These are phyloP conservation scores for Globisporangium okanoganense DNA, from an alignment of 352 stramenopile genomes.

Conservation along the genomic window DNA sequence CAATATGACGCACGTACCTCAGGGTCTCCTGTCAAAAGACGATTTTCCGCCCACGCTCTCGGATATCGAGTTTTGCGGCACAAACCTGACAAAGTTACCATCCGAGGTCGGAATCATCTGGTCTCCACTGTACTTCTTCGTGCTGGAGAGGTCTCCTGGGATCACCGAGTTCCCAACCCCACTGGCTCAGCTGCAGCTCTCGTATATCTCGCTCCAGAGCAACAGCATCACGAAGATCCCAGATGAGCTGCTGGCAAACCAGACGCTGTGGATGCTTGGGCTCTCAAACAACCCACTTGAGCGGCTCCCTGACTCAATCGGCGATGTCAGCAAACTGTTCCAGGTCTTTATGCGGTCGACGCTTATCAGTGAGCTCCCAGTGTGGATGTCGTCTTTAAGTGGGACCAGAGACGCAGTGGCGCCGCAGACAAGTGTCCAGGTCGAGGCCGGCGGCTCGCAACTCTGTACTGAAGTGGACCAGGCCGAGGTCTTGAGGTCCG, in stretches of 20 bases:
- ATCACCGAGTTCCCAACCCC: not conserved
- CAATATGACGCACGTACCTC: slow-evolving; percentile 28
- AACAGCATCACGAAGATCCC: slow-evolving; percentile 4
- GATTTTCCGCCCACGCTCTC: slow-evolving; percentile 29
- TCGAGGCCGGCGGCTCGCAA: not conserved
- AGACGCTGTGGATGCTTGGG: not conserved
- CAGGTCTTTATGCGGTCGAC: not conserved
- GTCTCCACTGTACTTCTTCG: slow-evolving; percentile 1
- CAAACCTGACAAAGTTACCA: slow-evolving; percentile 25
- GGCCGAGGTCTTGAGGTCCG: not conserved
- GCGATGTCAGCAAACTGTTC: not conserved
- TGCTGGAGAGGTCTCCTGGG: not conserved
- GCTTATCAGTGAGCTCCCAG: not conserved
- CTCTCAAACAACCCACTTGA: slow-evolving; percentile 1
- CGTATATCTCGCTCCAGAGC: not conserved
- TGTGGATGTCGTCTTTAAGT: not conserved
- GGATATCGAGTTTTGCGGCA: slow-evolving; percentile 38
- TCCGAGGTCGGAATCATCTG: not conserved
- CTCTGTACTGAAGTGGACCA: not conserved
- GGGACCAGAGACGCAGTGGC: not conserved
- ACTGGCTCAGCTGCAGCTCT: not conserved
- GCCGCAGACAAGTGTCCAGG: not conserved
- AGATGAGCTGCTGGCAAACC: not conserved
- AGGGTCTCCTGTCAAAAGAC: slow-evolving; percentile 19
- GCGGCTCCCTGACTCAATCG: not conserved